Base-by-base conservation (phyloP, 192 early-diverging fungal species). In the Piromyces sp. region DNA sequence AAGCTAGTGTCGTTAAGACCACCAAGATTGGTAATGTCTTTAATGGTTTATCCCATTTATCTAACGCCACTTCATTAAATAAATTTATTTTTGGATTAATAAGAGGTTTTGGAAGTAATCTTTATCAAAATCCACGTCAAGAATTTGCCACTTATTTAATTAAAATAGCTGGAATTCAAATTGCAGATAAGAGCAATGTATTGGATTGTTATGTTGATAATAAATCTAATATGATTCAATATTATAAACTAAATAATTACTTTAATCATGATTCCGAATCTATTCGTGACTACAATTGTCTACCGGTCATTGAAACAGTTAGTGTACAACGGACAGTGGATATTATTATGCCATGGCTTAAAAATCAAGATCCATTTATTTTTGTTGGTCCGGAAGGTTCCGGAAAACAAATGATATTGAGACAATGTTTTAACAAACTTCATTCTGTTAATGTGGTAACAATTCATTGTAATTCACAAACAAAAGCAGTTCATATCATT, bases 391-490 rank as follows among this genome's bases (percentile, higher is more conserved):
- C 90, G 28, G 89, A 90, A 80, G 90, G 90, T 11, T 83, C 86
- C 0, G 90, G 90, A 80, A 91, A 91, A 80, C 84, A 87, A 36
- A 91, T 88, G 87, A 78, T 89, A 17, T 83, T 91, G n/a, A 81
- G 84, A 30, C 84, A 88, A 33, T 90, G 90, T 83, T 90, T 90
- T 80, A 83, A 83, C 19, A 81, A 85, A 36, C 79, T 89, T 3
- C 84, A 84, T 31, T 83, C 83, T 0, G 84, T 84, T 1, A 81
- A 87, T 79, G 84, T 90, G 6, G 87, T 87, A 6, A 87, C 84
- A 15, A 87, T 91, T 30, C 87, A 90, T 82, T 91, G 90, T 83
- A 91, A 89, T 81, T 86, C 90, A 2, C 90, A 91, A 83, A 91
- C 90, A 3, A 33, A 84, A 36, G 89, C 90, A 0, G 83, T 82